Conservation (phyloP, 2,329 filamentous ascomycete species). For the Orbilia oligospora region DNA sequence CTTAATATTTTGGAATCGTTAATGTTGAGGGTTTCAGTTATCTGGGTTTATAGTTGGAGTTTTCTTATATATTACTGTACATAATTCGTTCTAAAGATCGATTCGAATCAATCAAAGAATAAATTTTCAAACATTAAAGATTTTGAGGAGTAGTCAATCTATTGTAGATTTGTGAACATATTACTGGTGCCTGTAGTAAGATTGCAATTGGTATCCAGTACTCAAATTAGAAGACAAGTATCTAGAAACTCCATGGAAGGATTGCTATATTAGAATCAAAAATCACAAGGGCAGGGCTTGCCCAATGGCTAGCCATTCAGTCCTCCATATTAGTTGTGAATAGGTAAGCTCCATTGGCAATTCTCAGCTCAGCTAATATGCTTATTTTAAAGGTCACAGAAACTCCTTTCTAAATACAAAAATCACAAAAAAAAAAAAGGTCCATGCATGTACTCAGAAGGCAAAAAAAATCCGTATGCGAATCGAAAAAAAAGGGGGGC, state of each 20-base stretch:
- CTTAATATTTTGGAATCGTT: slow-evolving; percentile 19
- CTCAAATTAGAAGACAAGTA: no score
- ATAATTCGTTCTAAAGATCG: slow-evolving; percentile 14
- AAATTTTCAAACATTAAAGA: background rate
- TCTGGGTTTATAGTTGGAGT: slow-evolving; percentile 12
- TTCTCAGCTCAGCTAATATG: slow-evolving; percentile 46
- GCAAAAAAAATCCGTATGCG: slow-evolving; percentile 33
- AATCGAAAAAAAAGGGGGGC: slow-evolving; percentile 11
- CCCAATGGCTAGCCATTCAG: no score
- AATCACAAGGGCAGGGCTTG: no score
- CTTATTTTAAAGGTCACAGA: slow-evolving; percentile 26
- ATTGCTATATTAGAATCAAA: no score
- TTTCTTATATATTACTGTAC: slow-evolving; percentile 16
- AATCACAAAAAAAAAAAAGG: slow-evolving; percentile 20
- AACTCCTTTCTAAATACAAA: slow-evolving; percentile 51
- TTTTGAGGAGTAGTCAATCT: background rate
- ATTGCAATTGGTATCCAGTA: no score
- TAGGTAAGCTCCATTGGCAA: slow-evolving; percentile 6
- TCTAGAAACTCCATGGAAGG: no score
- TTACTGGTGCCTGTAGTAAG: no score
- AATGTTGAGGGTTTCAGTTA: background rate
- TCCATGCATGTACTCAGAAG: slow-evolving; percentile 18
- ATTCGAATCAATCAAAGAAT: slow-evolving; percentile 30
- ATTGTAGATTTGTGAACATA: background rate
- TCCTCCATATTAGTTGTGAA: background rate